Base-by-base conservation (phyloP, 805 yeast species). In the Clavispora santaluciae region DNA sequence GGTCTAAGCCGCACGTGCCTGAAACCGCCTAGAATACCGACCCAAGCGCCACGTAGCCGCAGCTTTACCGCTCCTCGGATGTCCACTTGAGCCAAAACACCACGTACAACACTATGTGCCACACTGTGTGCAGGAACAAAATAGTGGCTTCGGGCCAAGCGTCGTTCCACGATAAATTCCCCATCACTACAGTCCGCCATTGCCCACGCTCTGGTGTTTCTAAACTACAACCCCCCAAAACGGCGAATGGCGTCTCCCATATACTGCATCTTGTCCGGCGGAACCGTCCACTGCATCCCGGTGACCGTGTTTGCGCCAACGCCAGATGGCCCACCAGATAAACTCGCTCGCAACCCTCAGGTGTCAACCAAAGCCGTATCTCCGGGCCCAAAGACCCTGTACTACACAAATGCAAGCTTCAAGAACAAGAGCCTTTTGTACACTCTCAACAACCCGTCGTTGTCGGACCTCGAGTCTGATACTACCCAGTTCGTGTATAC, bases 381-480 rank as follows among this genome's bases (percentile, higher is more conserved):
- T 4, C 20, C 31, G 2, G 20, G 20, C 15, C 31, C 31, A 6
- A 28, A 28, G 10, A n/a, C 20, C 6, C 31, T 16, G 31, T 15
- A 28, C 20, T 28, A 28, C 31, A 16, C 20, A 18, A 28, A 28
- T n/a, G 29, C 29, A 5, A 28, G 31, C 20, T 36, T 45, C 31
- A 46, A 49, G 20, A 43, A 61, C 39, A 56, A 55, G 36, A 66
- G 65, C 43, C 54, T 66, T 6, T 43, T 66, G 16, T 66, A 66
- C 49, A 54, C 61, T 29, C 50, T 66, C 25, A 66, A 66, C 45
- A 64, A 66, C 43, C 69, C 70, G 22, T 59, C 64, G 12, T 44
- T 61, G 18, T 63, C 68, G 4, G 71, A 66, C 41, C 40, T 63
- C n/a, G 70, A 64, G 25, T 49, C 54, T 5, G 55, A 51, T 12